Conservation (phyloP, 2,329 filamentous ascomycete genomes). For the Coccinonectria pachysandricola region DNA sequence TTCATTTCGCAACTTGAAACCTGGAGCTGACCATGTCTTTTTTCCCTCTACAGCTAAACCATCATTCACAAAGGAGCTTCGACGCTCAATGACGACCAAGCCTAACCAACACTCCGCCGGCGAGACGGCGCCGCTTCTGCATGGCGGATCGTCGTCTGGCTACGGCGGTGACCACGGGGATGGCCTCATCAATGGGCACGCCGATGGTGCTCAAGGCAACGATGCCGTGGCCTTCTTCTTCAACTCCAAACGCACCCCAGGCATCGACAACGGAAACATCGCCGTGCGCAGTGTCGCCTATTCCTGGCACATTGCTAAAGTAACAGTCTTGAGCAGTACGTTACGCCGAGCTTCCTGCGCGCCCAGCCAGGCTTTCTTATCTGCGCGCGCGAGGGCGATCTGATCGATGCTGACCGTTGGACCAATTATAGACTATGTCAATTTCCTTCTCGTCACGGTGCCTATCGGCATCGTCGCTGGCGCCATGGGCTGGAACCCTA, state of each 20-base stretch:
- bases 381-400: not conserved
- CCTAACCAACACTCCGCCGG: slow-evolving; percentile 13
- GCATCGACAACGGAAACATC: slow-evolving; percentile 37
- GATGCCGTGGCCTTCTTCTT: slow-evolving; percentile 41
- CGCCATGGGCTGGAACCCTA: slow-evolving; percentile 49
- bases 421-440: slow-evolving; percentile 44
- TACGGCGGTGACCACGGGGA: slow-evolving; percentile 11
- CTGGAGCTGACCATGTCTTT: slow-evolving; percentile 22
- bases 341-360: slow-evolving; percentile 11
- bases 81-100: slow-evolving; percentile 25
- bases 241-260: slow-evolving; percentile 39
- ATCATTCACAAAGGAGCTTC: slow-evolving; percentile 14
- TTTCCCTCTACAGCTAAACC: too few species aligned
- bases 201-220: slow-evolving; percentile 11
- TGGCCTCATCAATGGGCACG: slow-evolving; percentile 13
- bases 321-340: slow-evolving; percentile 49
- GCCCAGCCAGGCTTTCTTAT: slow-evolving; percentile 1
- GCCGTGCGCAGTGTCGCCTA: slow-evolving; percentile 36
- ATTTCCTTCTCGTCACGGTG: slow-evolving; percentile 63
- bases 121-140: slow-evolving; percentile 35
- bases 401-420: not conserved
- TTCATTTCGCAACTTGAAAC: slow-evolving; percentile 1
- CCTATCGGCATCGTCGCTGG: slow-evolving; percentile 63
- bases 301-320: slow-evolving; percentile 45
- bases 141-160: slow-evolving; percentile 22